A percentile compares a stretch with the other conserved stretches of the same genome.
Evolutionary conservation across 2,329 filamentous ascomycete genomes (phyloP).

Genomic region (Pyrenochaeta sp.): DNA sequence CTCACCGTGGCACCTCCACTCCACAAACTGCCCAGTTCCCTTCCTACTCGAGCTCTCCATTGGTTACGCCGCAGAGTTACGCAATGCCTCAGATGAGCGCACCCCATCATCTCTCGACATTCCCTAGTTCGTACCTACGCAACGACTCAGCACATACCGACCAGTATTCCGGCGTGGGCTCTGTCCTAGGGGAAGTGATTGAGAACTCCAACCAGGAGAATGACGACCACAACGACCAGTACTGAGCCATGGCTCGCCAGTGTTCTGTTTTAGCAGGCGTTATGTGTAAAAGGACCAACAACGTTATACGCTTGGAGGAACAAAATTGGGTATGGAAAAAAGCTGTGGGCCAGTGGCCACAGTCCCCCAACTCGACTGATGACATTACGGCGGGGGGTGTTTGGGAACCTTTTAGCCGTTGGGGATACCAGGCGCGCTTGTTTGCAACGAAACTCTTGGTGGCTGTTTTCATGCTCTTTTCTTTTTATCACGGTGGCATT

Average conservation of each 20-base stretch:
- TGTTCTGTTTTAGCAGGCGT: constrained; percentile 16
- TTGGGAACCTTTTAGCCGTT: constrained; percentile 8
- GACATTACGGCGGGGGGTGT: constrained; percentile 2
- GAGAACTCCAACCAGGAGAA: constrained; percentile 44
- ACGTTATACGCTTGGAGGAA: constrained; percentile 1
- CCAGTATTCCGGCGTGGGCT: constrained; percentile 45
- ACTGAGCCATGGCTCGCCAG: constrained; percentile 19
- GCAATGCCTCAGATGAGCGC: constrained; percentile 51
- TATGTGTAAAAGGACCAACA: neutral
- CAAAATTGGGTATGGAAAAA: constrained; percentile 11
- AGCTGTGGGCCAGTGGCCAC: neutral
- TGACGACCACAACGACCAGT: constrained; percentile 41
- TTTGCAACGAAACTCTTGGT: constrained; percentile 22
- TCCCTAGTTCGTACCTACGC: constrained; percentile 49
- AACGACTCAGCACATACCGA: constrained; percentile 46
- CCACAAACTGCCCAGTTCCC: constrained; percentile 53
- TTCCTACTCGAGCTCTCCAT: constrained; percentile 50
- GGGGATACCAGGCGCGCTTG: constrained; percentile 22
- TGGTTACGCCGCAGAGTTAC: constrained; percentile 47
- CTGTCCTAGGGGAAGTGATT: constrained; percentile 48
- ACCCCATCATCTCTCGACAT: constrained; percentile 50
- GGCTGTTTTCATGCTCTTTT: constrained; percentile 31
- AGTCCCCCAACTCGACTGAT: constrained; percentile 7
- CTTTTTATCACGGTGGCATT: constrained; percentile 7
- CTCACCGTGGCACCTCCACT: constrained; percentile 43